phyloP scores from a whole-genome alignment of 495 filamentous ascomycete genomes.

The Penicillium maclennaniae region DNA sequence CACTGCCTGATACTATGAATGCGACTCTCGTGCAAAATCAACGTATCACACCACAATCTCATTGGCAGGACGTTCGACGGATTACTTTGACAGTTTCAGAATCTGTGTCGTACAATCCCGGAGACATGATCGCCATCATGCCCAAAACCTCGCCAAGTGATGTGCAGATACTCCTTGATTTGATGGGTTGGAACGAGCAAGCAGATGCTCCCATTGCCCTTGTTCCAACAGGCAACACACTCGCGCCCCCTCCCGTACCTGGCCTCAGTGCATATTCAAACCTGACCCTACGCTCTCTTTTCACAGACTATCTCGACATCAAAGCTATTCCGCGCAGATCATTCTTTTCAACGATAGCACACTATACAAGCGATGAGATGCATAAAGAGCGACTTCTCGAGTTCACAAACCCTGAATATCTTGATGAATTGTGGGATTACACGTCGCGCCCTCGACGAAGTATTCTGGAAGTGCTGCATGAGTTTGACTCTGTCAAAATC shows the following conservation, averaged over 20 bases:
- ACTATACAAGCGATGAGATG: conserved; percentile 64
- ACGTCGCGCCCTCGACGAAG: conserved; percentile 86
- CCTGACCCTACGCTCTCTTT: conserved; percentile 69
- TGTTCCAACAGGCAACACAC: conserved; percentile 24
- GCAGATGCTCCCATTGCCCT: conserved; percentile 63
- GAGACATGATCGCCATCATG: conserved; percentile 72
- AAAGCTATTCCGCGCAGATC: conserved; percentile 80
- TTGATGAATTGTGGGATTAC: conserved; percentile 94
- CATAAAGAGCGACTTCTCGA: conserved; percentile 81
- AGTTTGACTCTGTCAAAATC: conserved; percentile 81
- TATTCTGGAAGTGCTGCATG: conserved; percentile 85
- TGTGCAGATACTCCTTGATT: conserved; percentile 65
- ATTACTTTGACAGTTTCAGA: conserved; percentile 54
- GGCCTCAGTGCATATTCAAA: conserved; percentile 36
- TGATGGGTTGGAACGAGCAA: conserved; percentile 70
- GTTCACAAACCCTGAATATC: conserved; percentile 69
- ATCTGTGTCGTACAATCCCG: conserved; percentile 53
- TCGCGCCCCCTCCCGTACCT: conserved; percentile 41
- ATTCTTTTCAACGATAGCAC: conserved; percentile 73
- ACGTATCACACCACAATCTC: conserved; percentile 67
- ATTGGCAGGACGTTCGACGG: conserved; percentile 94
- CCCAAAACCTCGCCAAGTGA: conserved; percentile 84
- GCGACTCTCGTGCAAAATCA: conserved; percentile 51
- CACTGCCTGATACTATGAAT: conserved; percentile 48
- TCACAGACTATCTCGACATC: conserved; percentile 81